These are phyloP conservation scores for Oryza rufipogon DNA, from an alignment of 176 grass and related monocot genomes.

Conservation along the genomic window DNA sequence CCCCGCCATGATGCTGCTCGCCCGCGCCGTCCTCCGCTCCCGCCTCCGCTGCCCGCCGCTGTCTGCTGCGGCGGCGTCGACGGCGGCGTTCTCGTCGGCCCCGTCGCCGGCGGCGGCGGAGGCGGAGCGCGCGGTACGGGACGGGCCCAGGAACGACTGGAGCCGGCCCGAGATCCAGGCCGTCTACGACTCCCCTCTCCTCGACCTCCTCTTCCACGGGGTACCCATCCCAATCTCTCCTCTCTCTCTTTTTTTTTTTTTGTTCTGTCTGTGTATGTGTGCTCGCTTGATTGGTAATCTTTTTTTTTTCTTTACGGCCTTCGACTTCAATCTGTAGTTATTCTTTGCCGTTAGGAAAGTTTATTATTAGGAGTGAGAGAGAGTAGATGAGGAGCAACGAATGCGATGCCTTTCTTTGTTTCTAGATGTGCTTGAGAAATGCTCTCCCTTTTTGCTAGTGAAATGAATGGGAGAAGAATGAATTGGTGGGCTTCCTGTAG, in stretches of 20 bases:
- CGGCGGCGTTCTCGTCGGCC: conserved; percentile 40
- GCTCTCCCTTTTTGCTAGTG: neutral
- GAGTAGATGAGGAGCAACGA: neutral
- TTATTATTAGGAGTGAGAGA: neutral
- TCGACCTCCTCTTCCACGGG: conserved; percentile 96
- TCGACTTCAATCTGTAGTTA: neutral
- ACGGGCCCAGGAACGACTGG: conserved; percentile 86
- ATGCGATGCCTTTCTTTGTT: conserved; percentile 5
- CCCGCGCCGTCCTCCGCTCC: conserved; percentile 64
- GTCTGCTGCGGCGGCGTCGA: neutral
- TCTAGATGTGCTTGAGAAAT: neutral
- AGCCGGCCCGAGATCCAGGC: conserved; percentile 79
- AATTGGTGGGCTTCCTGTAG: neutral
- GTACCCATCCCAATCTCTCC: conserved; percentile 29
- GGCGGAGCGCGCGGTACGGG: conserved; percentile 69
- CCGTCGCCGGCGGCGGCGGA: conserved; percentile 59
- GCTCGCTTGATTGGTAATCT: neutral
- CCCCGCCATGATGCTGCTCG: conserved; percentile 61
- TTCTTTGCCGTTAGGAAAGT: neutral
- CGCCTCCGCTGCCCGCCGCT: conserved; percentile 26
- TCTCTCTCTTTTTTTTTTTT: neutral
- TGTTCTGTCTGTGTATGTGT: neutral
- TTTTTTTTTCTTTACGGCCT: neutral
- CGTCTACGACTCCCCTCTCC: conserved; percentile 83
- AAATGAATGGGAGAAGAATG: neutral